Conservation (phyloP, 2,329 filamentous ascomycete genomes). For the Raffaelea ambrosiae region DNA sequence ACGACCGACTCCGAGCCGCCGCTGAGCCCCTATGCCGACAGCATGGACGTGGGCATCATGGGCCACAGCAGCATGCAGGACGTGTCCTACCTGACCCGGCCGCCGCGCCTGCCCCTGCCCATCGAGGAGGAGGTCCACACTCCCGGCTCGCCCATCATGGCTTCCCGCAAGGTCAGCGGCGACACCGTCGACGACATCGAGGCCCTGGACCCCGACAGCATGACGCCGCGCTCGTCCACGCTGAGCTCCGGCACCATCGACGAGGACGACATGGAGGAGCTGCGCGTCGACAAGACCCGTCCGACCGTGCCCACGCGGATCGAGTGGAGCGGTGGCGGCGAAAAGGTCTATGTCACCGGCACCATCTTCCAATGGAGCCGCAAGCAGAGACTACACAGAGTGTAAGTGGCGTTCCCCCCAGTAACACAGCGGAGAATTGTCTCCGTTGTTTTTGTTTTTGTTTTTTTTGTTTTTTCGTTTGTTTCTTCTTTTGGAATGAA, state of each 20-base stretch:
- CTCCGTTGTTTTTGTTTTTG: no score
- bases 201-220: constrained; percentile 41
- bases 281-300: constrained; percentile 64
- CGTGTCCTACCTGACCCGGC: constrained; percentile 58
- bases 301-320: constrained; percentile 77
- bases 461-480: no score
- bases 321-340: constrained; percentile 75
- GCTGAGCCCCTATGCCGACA: constrained; percentile 22
- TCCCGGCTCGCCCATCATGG: constrained; percentile 82
- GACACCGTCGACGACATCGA: constrained; percentile 46
- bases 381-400: constrained; percentile 78
- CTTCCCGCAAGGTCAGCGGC: constrained; percentile 49
- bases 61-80: constrained; percentile 50
- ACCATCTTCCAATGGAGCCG: constrained; percentile 97
- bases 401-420: no score
- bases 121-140: constrained; percentile 88
- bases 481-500: no score
- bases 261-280: constrained; percentile 61
- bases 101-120: constrained; percentile 81
- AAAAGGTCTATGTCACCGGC: constrained; percentile 92
- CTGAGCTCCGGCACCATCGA: constrained; percentile 51
- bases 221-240: constrained; percentile 48
- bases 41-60: constrained; percentile 33
- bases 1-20: constrained; percentile 18
- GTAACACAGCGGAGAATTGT: no score